Percentiles rank a stretch among this genome's conserved stretches.
phyloP scores from a whole-genome alignment of 2,329 filamentous ascomycete species.

The Magnaporthiopsis poae region DNA sequence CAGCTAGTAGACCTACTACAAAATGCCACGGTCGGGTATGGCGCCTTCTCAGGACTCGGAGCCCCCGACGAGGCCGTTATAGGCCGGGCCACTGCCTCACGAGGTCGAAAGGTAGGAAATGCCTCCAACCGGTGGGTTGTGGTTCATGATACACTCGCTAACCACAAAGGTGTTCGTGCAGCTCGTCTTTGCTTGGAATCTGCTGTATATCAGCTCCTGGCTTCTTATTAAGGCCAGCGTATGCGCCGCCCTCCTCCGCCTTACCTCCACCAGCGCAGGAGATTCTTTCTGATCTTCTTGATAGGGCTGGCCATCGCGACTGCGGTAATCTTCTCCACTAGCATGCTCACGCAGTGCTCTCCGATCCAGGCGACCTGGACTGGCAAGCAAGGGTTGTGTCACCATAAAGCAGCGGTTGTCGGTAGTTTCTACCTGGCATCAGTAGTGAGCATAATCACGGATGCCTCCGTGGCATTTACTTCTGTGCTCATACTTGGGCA shows the following conservation, averaged over 20 bases:
- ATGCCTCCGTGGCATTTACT: slow-evolving; percentile 16
- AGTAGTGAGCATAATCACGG: neutral
- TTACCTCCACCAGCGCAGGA: neutral
- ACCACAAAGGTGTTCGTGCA: neutral
- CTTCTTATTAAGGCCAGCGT: neutral
- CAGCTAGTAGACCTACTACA: neutral
- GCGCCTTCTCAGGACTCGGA: neutral
- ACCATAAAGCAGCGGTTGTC: neutral
- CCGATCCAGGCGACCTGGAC: neutral
- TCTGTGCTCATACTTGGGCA: slow-evolving; percentile 19
- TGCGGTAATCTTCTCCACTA: neutral
- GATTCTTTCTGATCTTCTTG: neutral
- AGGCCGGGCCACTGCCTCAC: neutral
- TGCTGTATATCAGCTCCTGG: neutral
- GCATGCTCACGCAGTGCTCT: neutral
- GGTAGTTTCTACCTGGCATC: neutral
- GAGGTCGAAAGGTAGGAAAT: neutral
- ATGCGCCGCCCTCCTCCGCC: slow-evolving; percentile 3
- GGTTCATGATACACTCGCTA: neutral
- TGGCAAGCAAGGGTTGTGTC: too few relatives aligned
- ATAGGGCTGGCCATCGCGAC: neutral
- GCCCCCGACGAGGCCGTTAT: neutral
- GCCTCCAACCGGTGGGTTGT: neutral
- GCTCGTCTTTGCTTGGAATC: neutral
- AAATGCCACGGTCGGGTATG: neutral